These are phyloP conservation scores for Juglanconis juglandina DNA, from an alignment of 2,329 filamentous ascomycete genomes.

Conservation along the genomic window DNA sequence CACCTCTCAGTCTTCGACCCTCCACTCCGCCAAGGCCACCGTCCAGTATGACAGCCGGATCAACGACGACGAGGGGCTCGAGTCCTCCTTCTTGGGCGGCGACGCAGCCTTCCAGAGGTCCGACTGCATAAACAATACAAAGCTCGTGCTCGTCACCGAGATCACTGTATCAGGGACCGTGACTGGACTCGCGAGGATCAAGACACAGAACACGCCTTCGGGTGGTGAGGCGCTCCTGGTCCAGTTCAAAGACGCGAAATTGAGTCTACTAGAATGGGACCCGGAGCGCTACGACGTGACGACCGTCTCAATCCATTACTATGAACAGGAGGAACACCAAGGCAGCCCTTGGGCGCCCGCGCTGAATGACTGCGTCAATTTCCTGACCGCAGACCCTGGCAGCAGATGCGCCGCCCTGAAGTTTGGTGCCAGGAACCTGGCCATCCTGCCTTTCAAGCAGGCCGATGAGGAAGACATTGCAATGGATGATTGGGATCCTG, in stretches of 20 bases:
- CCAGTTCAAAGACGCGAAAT: slow-evolving; percentile 84
- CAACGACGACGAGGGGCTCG: slow-evolving; percentile 61
- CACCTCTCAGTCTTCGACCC: slow-evolving; percentile 34
- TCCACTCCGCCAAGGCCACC: slow-evolving; percentile 38
- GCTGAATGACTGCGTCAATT: slow-evolving; percentile 72
- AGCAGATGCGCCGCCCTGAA: slow-evolving; percentile 93
- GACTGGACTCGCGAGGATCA: slow-evolving; percentile 76
- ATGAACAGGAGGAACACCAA: slow-evolving; percentile 87
- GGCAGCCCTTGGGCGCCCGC: slow-evolving; percentile 78
- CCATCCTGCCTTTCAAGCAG: slow-evolving; percentile 90
- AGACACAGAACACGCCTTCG: slow-evolving; percentile 67
- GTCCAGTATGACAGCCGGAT: slow-evolving; percentile 50
- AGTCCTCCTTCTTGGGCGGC: slow-evolving; percentile 62
- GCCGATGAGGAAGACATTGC: slow-evolving; percentile 74
- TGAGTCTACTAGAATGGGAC: slow-evolving; percentile 93
- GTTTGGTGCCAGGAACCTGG: slow-evolving; percentile 83
- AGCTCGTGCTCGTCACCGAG: slow-evolving; percentile 81
- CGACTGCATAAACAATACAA: slow-evolving; percentile 65
- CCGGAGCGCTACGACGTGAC: slow-evolving; percentile 72
- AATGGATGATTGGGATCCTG: slow-evolving; percentile 87
- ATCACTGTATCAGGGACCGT: slow-evolving; percentile 81
- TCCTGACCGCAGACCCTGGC: slow-evolving; percentile 82
- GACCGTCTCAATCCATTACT: slow-evolving; percentile 95
- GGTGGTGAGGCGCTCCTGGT: slow-evolving; percentile 81
- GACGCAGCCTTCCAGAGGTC: slow-evolving; percentile 60